Conservation (phyloP, 225 moss, liverwort and hornwort genomes). For the Antitrichia curtipendula region DNA sequence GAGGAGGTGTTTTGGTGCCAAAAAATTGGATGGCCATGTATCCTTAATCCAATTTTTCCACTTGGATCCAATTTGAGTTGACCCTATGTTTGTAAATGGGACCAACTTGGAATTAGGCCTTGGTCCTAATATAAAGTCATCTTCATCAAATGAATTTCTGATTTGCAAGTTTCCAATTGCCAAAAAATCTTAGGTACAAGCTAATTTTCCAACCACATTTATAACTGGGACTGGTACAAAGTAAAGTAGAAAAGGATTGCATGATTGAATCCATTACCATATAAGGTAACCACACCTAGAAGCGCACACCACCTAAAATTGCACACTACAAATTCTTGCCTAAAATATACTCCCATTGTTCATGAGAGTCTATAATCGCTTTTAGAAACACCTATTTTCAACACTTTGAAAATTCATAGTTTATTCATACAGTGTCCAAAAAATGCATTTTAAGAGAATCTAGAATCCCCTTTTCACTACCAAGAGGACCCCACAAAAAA, state of each 20-base stretch:
- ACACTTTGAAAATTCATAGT: too few species aligned
- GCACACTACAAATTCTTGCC: too few species aligned
- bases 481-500: too few species aligned
- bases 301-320: too few species aligned
- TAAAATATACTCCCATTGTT: too few species aligned
- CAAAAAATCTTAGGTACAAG: not conserved
- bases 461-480: too few species aligned
- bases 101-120: not conserved
- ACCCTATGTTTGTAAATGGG: not conserved
- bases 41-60: not conserved
- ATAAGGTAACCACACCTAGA: too few species aligned
- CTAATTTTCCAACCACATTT: rapidly evolving
- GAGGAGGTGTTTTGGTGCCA: not conserved
- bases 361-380: too few species aligned
- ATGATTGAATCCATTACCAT: too few species aligned
- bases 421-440: too few species aligned
- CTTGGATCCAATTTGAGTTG: not conserved
- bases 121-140: rapidly evolving
- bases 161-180: not conserved
- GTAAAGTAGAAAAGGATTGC: not conserved
- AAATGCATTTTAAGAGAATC: too few species aligned
- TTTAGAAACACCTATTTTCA: too few species aligned
- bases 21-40: not conserved
- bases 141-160: not conserved
- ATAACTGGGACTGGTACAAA: not conserved